Conservation (phyloP, 495 filamentous ascomycete species). For the Aspergillus conjunctus region DNA sequence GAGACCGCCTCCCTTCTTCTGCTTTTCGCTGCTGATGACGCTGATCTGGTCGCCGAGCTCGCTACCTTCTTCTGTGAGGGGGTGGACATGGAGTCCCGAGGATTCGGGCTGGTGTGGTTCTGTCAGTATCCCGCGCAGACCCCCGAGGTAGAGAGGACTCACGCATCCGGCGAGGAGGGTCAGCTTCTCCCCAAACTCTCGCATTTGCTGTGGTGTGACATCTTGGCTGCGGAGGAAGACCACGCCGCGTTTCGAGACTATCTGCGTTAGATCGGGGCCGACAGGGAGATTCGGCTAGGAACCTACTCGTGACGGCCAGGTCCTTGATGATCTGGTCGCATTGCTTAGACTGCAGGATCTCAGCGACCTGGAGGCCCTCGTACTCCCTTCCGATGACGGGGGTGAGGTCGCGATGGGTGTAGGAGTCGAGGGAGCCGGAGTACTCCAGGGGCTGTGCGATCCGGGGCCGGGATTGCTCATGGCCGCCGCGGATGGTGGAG, state of each 20-base stretch:
- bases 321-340: conserved; percentile 57
- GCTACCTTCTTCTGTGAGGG: conserved; percentile 49
- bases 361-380: conserved; percentile 51
- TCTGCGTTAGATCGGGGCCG: background rate
- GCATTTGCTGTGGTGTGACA: conserved; percentile 55
- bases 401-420: conserved; percentile 56
- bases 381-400: conserved; percentile 66
- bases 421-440: conserved; percentile 53
- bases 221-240: conserved; percentile 73
- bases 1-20: conserved; percentile 39
- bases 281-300: background rate
- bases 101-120: conserved; percentile 58
- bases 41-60: conserved; percentile 42
- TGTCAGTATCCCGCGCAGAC: too few species aligned
- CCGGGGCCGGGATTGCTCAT: conserved; percentile 25
- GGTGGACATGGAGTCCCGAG: conserved; percentile 68
- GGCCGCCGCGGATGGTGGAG: conserved; percentile 24
- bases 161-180: conserved; percentile 37
- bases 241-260: conserved; percentile 73
- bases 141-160: conserved; percentile 39
- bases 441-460: conserved; percentile 42
- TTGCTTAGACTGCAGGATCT: conserved; percentile 53
- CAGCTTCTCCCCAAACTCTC: conserved; percentile 28
- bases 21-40: conserved; percentile 43
- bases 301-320: conserved; percentile 60